Base-by-base conservation (phyloP, 2,329 filamentous ascomycete species). In the Aurifilum marmelostoma region DNA sequence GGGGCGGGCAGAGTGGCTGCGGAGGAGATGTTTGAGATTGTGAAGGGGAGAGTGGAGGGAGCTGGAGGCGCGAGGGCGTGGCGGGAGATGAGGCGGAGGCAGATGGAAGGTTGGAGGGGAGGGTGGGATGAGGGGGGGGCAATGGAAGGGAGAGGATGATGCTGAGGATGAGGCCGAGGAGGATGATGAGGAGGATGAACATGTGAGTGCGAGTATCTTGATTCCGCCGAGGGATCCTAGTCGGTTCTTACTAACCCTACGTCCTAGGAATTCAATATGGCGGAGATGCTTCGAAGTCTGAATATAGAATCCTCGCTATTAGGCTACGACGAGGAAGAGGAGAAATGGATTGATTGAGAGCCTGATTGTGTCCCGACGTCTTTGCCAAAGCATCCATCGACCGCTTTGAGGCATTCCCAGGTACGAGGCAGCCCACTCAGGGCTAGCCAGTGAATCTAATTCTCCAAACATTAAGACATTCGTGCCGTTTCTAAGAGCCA, bases 1-100 rank as follows among this genome's bases (percentile, higher is more conserved):
- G 77, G 75, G 0, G 86, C 88, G 24, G 87, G 86, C 69, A 83
- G 89, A 71, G 79, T 83, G 63, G 90, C 89, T 8, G 91, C 91
- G 1, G 91, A 93, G 73, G 41, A 76, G 71, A 50, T 72, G 27
- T 63, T 70, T 67, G 68, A 73, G 73, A 32, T 71, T 29, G 21
- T 72, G 18, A 43, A 63, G 50, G 58, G 71, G 59, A 11, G 75
- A 72, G 62, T 75, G 70, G 24, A n/a, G 24, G 69, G 61, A 6
- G 54, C 67, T 0, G 69, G 69, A 0, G 69, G 69, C 5, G 5
- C 62, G 11, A 69, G 59, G 67, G 69, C 67, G 5, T 71, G 69
- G 69, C 59, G 47, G 64, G 67, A 63, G 61, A 67, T 67, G 69
- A 68, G 58, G 47, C 61, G 50, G 69, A 69, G 63, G 62, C 69